These are phyloP conservation scores for Spiromastix sp. DNA, from an alignment of 2,329 filamentous ascomycete genomes.

Conservation along the genomic window DNA sequence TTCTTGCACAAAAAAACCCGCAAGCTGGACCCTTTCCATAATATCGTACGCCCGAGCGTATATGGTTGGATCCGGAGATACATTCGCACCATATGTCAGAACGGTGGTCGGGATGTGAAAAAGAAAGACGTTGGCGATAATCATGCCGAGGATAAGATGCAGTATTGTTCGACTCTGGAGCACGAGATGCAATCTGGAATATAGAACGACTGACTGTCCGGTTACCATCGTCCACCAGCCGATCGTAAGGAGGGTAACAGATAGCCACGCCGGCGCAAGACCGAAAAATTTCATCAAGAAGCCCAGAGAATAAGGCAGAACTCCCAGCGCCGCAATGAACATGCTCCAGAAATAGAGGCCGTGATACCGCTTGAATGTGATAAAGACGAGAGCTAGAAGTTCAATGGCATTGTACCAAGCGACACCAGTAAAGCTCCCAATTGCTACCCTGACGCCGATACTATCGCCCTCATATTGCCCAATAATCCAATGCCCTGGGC, in stretches of 20 bases:
- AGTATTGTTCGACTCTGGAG: slow-evolving; percentile 21
- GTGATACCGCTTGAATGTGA: slow-evolving; percentile 36
- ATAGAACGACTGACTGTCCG: slow-evolving; percentile 30
- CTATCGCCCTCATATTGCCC: no score
- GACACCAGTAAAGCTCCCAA: slow-evolving; percentile 37
- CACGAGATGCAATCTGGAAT: slow-evolving; percentile 30
- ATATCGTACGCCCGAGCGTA: slow-evolving; percentile 24
- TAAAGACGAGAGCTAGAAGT: slow-evolving; percentile 38
- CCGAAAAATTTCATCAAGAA: slow-evolving; percentile 40
- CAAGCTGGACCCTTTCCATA: slow-evolving; percentile 40
- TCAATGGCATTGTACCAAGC: slow-evolving; percentile 43
- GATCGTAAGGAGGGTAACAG: slow-evolving; percentile 21
- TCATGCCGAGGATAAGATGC: slow-evolving; percentile 25
- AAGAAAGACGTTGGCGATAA: slow-evolving; percentile 25
- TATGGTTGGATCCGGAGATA: slow-evolving; percentile 9
- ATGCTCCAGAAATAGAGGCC: slow-evolving; percentile 43
- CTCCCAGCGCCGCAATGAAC: slow-evolving; percentile 32
- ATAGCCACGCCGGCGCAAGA: slow-evolving; percentile 34
- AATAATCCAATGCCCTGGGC: no score
- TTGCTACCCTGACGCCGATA: slow-evolving; percentile 33
- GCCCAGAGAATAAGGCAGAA: slow-evolving; percentile 36
- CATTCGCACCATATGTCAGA: slow-evolving; percentile 24
- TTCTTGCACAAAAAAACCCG: slow-evolving; percentile 40
- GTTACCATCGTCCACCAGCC: slow-evolving; percentile 30
- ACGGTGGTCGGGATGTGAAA: slow-evolving; percentile 27